Evolutionary conservation across 2,329 filamentous ascomycete genomes (phyloP).

Genomic region (Mariannaea sp.): DNA sequence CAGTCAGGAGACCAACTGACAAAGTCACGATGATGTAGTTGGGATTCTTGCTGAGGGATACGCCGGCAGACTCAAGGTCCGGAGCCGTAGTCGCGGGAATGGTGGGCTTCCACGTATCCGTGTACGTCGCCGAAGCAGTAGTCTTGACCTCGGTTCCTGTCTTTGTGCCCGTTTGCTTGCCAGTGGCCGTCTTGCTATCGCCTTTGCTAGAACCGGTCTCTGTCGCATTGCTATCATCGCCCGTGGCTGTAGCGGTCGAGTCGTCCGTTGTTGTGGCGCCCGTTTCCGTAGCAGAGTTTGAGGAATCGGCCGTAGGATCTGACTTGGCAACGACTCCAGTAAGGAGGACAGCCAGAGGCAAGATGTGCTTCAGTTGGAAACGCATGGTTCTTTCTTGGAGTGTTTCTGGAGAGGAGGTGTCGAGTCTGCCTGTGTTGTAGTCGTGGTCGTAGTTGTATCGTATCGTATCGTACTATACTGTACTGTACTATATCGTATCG

Average conservation of each 20-base stretch:
- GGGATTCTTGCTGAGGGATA: constrained; percentile 25
- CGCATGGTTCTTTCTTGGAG: constrained; percentile 29
- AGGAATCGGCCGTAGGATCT: constrained; percentile 23
- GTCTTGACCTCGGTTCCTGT: constrained; percentile 17
- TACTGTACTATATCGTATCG: too few relatives aligned
- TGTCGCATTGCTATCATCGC: not conserved
- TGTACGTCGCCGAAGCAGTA: constrained; percentile 13
- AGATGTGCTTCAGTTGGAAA: constrained; percentile 35
- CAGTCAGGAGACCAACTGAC: constrained; percentile 32
- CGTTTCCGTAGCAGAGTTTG: constrained; percentile 21
- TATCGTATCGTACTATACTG: not conserved
- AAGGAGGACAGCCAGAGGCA: constrained; percentile 34
- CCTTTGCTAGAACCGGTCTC: not conserved
- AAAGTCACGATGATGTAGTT: constrained; percentile 32
- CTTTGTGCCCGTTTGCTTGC: constrained; percentile 18
- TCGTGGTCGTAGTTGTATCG: too few relatives aligned
- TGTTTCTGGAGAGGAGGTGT: not conserved
- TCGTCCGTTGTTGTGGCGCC: constrained; percentile 12
- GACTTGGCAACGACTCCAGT: constrained; percentile 29
- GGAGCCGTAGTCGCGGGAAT: constrained; percentile 28
- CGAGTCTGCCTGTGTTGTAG: not conserved
- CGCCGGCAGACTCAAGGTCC: constrained; percentile 29
- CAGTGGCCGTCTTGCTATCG: constrained; percentile 1
- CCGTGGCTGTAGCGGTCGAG: constrained; percentile 20
- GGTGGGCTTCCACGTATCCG: constrained; percentile 31